Conservation (phyloP, 2,329 filamentous ascomycete genomes). For the Colletotrichum noveboracense region DNA sequence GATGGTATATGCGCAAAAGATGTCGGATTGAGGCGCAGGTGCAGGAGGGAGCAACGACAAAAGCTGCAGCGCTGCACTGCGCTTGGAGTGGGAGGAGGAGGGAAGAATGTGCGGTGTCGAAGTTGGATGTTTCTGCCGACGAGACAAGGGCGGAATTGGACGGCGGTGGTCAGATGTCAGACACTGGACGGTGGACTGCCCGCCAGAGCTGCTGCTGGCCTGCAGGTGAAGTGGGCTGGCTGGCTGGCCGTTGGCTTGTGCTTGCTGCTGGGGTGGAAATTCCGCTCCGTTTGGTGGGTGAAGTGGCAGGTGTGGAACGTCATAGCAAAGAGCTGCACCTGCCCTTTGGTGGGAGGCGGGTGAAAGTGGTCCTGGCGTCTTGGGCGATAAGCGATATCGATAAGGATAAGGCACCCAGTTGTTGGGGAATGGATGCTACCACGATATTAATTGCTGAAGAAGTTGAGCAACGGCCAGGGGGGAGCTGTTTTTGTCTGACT, state of each 20-base stretch:
- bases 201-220: background rate
- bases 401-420: slow-evolving; percentile 4
- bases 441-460: background rate
- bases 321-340: background rate
- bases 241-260: background rate
- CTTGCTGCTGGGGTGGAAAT: background rate
- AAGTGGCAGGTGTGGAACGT: slow-evolving; percentile 19
- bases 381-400: background rate
- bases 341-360: background rate
- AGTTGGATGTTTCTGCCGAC: background rate
- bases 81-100: background rate
- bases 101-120: background rate
- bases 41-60: background rate
- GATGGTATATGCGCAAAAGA: background rate
- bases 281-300: slow-evolving; percentile 15
- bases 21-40: background rate
- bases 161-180: slow-evolving; percentile 20
- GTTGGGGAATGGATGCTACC: background rate
- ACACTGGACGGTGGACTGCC: background rate
- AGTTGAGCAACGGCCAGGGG: background rate
- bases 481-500: background rate
- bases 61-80: background rate
- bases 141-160: slow-evolving; percentile 18
- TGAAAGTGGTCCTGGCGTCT: background rate
- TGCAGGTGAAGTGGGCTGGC: slow-evolving; percentile 1